Percentiles rank a stretch among this genome's conserved stretches.
phyloP scores from a whole-genome alignment of 2,329 filamentous ascomycete species.

The Monosporascus cannonballus region DNA sequence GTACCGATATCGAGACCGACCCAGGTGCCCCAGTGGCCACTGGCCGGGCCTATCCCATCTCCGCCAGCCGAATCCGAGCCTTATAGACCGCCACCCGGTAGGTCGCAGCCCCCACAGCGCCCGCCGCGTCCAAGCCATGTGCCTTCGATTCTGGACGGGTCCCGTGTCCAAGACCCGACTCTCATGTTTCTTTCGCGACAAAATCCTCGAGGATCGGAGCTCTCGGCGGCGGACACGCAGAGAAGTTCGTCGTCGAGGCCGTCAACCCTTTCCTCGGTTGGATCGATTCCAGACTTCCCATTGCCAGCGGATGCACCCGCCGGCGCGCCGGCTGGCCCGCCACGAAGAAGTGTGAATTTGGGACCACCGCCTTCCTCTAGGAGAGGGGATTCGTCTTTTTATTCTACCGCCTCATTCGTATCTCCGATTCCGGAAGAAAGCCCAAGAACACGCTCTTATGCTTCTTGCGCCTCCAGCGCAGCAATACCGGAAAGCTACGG shows the following conservation, averaged over 20 bases:
- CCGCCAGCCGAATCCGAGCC: constrained; percentile 27
- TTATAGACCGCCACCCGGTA: constrained; percentile 46
- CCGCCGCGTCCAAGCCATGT: constrained; percentile 55
- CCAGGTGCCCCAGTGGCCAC: constrained; percentile 31
- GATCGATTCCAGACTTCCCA: constrained; percentile 55
- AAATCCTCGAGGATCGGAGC: constrained; percentile 29
- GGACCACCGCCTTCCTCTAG: constrained; percentile 57
- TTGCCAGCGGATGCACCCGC: constrained; percentile 30
- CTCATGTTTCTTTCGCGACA: constrained; percentile 45
- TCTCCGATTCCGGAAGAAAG: constrained; percentile 73
- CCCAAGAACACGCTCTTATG: constrained; percentile 48
- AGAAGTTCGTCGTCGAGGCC: constrained; percentile 42
- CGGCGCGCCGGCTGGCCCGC: constrained; percentile 22
- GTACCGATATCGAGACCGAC: constrained; percentile 45
- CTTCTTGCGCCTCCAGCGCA: constrained; percentile 65
- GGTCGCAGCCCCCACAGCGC: constrained; percentile 47
- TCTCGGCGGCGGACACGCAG: constrained; percentile 41
- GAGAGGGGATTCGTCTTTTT: constrained; percentile 57
- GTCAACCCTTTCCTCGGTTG: constrained; percentile 48
- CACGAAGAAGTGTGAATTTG: constrained; percentile 45
- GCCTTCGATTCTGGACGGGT: constrained; percentile 52
- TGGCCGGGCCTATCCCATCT: constrained; percentile 23
- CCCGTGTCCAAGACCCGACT: constrained; percentile 49
- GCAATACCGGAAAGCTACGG: constrained; percentile 66
- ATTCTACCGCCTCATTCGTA: constrained; percentile 61